phyloP scores from a whole-genome alignment of 768 basidiomycete genomes.

The Podaxis sp. region DNA sequence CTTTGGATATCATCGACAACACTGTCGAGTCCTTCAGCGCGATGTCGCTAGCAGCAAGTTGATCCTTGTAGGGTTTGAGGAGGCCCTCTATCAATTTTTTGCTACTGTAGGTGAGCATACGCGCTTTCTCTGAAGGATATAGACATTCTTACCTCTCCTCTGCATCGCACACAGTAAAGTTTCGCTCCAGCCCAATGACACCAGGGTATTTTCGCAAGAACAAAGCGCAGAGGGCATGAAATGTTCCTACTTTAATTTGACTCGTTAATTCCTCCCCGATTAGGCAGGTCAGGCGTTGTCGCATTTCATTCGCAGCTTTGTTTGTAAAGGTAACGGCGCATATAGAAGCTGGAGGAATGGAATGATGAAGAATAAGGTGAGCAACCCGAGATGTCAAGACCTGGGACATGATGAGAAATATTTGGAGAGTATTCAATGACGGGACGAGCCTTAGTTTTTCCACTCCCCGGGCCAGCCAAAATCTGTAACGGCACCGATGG shows the following conservation, averaged over 20 bases:
- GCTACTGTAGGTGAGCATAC: conserved; percentile 33
- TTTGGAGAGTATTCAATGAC: neutral
- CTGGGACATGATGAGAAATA: conserved; percentile 23
- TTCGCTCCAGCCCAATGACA: conserved; percentile 57
- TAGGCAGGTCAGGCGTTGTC: conserved; percentile 60
- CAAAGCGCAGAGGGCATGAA: conserved; percentile 72
- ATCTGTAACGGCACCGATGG: conserved; percentile 72
- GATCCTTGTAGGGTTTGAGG: conserved; percentile 55
- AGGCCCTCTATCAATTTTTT: conserved; percentile 65
- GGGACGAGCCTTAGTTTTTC: conserved; percentile 57
- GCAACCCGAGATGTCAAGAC: conserved; percentile 71
- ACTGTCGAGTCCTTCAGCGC: conserved; percentile 54
- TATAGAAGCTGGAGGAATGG: conserved; percentile 54
- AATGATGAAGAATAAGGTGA: conserved; percentile 56
- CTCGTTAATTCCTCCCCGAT: conserved; percentile 60
- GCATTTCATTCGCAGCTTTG: conserved; percentile 89
- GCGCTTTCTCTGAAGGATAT: neutral
- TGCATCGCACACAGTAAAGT: conserved; percentile 82
- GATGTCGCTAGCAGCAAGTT: conserved; percentile 46
- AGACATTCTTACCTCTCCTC: conserved; percentile 62
- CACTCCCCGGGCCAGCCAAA: conserved; percentile 76
- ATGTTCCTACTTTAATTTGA: conserved; percentile 70
- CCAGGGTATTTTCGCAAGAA: conserved; percentile 69
- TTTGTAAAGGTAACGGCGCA: conserved; percentile 88
- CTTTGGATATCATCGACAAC: conserved; percentile 68